Base-by-base conservation (phyloP, 768 basidiomycete genomes). In the Auriscalpium microsporum region DNA sequence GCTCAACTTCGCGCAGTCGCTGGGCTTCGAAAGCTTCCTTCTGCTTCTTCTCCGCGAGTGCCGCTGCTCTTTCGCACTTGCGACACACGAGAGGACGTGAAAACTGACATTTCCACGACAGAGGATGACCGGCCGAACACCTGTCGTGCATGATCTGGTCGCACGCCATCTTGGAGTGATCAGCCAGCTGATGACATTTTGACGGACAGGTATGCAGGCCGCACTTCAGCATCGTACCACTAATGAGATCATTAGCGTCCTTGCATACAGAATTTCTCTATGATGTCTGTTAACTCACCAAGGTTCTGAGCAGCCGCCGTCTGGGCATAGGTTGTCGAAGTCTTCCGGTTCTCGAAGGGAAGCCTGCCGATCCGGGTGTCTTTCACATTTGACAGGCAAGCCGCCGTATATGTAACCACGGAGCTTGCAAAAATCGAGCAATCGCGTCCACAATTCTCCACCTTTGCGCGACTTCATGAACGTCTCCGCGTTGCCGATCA, bases 401-500 rank as follows among this genome's bases (percentile, higher is more conserved):
- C 86, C 86, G 19, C 76, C 68, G 54, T 80, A 83, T 5, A 86
- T 62, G 56, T 85, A 73, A 0, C 72, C 68, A 1, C 70, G 71
- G 2, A 64, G 50, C 45, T 63, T 63, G 14, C 87, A 63, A 48
- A 81, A 60, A 4, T 63, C 63, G 56, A 87, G 74, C 7, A 86
- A 71, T 8, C 66, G 66, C 0, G 45, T 62, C 84, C 85, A 87
- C 0, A 84, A 37, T 0, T 75, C 72, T 10, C 68, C 68, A 1
- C 79, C 84, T 11, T 78, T 76, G 11, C 73, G 73, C 8, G 84
- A 71, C 2, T 72, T 67, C 48, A 66, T 64, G 68, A 86, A 87
- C 0, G 86, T 87, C 7, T 73, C 58, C 0, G 77, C 68, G 56
- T 87, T 86, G 1, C 86, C 86, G 11, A 88, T 74, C 65, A 88